Evolutionary conservation across 345 rosid genomes (phyloP).

Genomic region (Gossypium australe): DNA sequence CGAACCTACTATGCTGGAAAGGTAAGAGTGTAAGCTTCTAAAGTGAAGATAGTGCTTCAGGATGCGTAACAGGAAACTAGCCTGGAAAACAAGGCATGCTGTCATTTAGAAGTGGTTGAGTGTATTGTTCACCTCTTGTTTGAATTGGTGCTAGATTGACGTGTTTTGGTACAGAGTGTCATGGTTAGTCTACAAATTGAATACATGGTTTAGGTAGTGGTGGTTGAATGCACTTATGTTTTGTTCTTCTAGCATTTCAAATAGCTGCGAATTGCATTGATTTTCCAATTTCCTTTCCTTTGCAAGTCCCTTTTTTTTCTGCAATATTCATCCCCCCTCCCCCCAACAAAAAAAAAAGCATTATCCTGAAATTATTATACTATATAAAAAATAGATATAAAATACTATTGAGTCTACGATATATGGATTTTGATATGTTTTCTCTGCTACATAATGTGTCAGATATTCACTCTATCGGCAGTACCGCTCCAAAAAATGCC

Average conservation of each 20-base stretch:
- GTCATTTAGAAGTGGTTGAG: background rate
- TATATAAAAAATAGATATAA: background rate
- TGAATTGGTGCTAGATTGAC: background rate
- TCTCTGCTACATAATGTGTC: conserved; percentile 11
- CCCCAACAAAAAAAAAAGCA: background rate
- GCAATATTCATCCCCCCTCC: background rate
- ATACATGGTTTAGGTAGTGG: background rate
- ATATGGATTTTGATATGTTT: conserved; percentile 4
- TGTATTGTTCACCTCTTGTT: background rate
- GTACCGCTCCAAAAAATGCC: conserved; percentile 68
- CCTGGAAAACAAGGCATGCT: background rate
- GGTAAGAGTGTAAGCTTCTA: background rate
- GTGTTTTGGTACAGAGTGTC: background rate
- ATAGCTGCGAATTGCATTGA: background rate
- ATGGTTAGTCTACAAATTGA: background rate
- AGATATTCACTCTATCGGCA: conserved; percentile 92
- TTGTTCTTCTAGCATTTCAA: background rate
- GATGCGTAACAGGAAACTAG: background rate
- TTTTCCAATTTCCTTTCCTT: background rate
- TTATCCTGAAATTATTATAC: background rate
- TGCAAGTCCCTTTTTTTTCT: background rate
- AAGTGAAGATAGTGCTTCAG: background rate
- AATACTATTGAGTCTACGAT: background rate
- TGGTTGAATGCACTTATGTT: background rate
- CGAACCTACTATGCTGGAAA: background rate